Percentiles rank a stretch among this genome's conserved stretches.
phyloP scores from a whole-genome alignment of 495 filamentous ascomycete species.

The Opeltia flavorubescens region DNA sequence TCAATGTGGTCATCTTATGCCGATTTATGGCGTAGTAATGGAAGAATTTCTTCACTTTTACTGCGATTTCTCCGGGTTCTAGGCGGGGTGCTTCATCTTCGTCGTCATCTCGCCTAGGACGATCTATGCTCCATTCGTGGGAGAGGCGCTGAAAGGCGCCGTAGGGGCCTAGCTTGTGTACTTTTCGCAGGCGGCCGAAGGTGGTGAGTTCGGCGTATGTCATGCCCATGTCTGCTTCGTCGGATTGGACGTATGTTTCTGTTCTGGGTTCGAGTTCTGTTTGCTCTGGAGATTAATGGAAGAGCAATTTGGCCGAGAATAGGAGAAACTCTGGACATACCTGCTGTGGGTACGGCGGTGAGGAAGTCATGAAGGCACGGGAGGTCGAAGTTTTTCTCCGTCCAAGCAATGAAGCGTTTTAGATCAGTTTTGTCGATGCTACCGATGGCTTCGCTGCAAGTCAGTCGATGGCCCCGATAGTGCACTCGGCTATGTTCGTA shows the following conservation, averaged over 20 bases:
- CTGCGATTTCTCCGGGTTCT: slow-evolving; percentile 28
- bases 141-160: slow-evolving; percentile 56
- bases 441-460: no score
- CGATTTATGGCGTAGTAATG: slow-evolving; percentile 36
- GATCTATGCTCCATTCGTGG: slow-evolving; percentile 56
- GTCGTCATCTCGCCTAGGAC: slow-evolving; percentile 20
- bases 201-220: slow-evolving; percentile 40
- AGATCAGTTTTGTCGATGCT: slow-evolving; percentile 61
- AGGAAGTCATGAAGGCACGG: slow-evolving; percentile 65
- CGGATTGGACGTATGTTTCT: slow-evolving; percentile 44
- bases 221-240: slow-evolving; percentile 62
- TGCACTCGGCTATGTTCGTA: no score
- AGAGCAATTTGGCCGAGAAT: no score
- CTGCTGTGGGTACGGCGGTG: slow-evolving; percentile 63
- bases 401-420: slow-evolving; percentile 63
- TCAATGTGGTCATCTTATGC: slow-evolving; percentile 55
- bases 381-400: slow-evolving; percentile 44
- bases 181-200: slow-evolving; percentile 56
- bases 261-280: slow-evolving; percentile 75
- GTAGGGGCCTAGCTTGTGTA: slow-evolving; percentile 58
- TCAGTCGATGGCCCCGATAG: no score
- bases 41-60: slow-evolving; percentile 54
- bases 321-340: no score
- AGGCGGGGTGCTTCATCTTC: slow-evolving; percentile 14
- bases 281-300: no score